Percentiles rank a stretch among this genome's conserved stretches.
phyloP scores from a whole-genome alignment of 805 yeast genomes.

The Yarrowia divulgata region DNA sequence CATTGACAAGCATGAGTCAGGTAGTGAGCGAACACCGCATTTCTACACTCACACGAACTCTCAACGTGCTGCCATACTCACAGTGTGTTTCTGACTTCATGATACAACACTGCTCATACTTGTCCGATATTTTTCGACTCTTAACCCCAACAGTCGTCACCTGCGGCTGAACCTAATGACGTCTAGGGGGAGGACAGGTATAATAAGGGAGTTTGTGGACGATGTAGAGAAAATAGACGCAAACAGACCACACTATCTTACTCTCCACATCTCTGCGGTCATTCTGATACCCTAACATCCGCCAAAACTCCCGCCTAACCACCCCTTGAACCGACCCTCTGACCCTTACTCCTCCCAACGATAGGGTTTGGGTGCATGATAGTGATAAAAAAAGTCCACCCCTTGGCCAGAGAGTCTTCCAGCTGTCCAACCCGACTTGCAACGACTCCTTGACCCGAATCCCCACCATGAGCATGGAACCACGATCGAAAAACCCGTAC shows the following conservation, averaged over 20 bases:
- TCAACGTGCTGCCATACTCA: no score
- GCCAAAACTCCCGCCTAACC: not conserved
- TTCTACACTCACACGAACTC: no score
- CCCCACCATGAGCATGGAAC: constrained; percentile 31
- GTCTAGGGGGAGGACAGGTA: not conserved
- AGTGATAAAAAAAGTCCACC: constrained; percentile 20
- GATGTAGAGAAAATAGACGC: no score
- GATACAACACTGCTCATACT: no score
- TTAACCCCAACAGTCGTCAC: constrained; percentile 14
- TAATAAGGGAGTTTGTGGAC: not conserved
- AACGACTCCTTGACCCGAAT: not conserved
- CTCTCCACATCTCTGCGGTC: no score
- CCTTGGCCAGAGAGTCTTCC: not conserved
- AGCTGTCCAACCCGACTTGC: not conserved
- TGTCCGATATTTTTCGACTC: not conserved
- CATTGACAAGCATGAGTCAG: no score
- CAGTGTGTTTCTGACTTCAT: no score
- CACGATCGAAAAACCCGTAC: constrained; percentile 40
- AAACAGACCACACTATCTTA: no score
- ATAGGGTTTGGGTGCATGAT: constrained; percentile 29
- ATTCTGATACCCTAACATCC: not conserved
- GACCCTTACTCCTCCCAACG: constrained; percentile 12
- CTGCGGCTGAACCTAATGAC: constrained; percentile 11
- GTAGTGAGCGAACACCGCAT: no score
- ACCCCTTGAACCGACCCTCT: not conserved